Percentiles rank a stretch among this genome's conserved stretches.
Conservation (phyloP, 495 filamentous ascomycete genomes). For the Wilcoxina mikolae region DNA sequence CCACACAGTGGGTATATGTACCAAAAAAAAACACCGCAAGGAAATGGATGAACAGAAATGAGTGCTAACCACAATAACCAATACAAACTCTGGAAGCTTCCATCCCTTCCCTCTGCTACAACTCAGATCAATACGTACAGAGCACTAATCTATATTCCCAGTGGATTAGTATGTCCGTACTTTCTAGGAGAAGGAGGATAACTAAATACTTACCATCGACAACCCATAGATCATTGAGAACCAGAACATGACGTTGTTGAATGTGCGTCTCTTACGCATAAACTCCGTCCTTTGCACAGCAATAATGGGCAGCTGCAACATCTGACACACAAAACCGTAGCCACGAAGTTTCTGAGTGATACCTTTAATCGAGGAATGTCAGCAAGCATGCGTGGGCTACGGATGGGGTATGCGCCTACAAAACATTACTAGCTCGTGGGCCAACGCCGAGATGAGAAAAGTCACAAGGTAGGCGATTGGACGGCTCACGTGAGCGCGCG, state of each 20-base stretch:
- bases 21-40: neutral
- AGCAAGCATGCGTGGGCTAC: too few species aligned
- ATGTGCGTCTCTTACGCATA: constrained; percentile 53
- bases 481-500: constrained; percentile 56
- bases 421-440: constrained; percentile 92
- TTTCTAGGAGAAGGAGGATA: neutral
- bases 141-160: constrained; percentile 39
- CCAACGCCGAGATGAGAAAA: constrained; percentile 74
- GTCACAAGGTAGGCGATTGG: constrained; percentile 76
- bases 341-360: constrained; percentile 94
- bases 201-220: constrained; percentile 62
- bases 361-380: too few species aligned
- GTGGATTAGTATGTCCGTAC: constrained; percentile 10
- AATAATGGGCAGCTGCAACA: constrained; percentile 90
- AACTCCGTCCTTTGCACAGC: constrained; percentile 69
- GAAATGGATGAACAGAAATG: too few species aligned
- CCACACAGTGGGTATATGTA: too few species aligned
- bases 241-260: constrained; percentile 95
- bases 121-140: constrained; percentile 39
- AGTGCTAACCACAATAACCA: too few species aligned
- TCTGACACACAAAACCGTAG: constrained; percentile 87
- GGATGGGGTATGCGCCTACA: too few species aligned
- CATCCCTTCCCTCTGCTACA: neutral
- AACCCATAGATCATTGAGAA: constrained; percentile 85
- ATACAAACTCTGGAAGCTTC: too few species aligned